These are phyloP conservation scores for Metschnikowia baotianmanensis DNA, from an alignment of 805 yeast genomes.

Conservation along the genomic window DNA sequence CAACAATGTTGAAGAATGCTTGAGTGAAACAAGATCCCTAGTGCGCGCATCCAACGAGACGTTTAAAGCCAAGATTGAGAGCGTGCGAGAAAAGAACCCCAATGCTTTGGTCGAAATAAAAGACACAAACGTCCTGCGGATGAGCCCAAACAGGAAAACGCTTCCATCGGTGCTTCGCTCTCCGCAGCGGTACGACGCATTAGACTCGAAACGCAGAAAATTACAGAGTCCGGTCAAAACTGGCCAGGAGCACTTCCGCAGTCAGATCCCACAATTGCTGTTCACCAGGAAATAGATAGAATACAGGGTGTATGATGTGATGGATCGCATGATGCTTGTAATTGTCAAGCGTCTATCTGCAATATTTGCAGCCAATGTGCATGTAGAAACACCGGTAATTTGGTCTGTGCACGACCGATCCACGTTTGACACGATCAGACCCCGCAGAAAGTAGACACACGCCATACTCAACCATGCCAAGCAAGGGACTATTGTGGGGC, in stretches of 20 bases:
- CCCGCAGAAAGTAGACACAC: not conserved
- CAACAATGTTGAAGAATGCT: not conserved
- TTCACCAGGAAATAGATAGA: slow-evolving; percentile 2
- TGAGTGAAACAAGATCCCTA: not conserved
- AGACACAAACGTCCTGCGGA: slow-evolving; percentile 1
- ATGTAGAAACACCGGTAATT: not conserved
- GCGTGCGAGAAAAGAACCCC: not conserved
- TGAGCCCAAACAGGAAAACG: slow-evolving; percentile 2
- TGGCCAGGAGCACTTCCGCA: slow-evolving; percentile 6
- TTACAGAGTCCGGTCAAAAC: slow-evolving; percentile 10
- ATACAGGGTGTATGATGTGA: not conserved
- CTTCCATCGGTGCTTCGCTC: not conserved
- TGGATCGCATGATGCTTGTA: too few species aligned
- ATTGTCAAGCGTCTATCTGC: too few species aligned
- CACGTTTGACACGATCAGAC: slow-evolving; percentile 13
- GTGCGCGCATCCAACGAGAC: not conserved
- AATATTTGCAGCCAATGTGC: too few species aligned
- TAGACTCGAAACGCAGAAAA: slow-evolving; percentile 11
- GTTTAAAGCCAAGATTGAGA: slow-evolving; percentile 3
- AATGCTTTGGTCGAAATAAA: slow-evolving; percentile 1
- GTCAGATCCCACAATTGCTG: slow-evolving; percentile 16
- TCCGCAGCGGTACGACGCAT: slow-evolving; percentile 1
- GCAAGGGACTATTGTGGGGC: slow-evolving; percentile 8
- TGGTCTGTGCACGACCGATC: slow-evolving; percentile 5
- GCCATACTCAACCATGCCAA: slow-evolving; percentile 3